A percentile compares a stretch with the other conserved stretches of the same genome.
phyloP scores from a whole-genome alignment of 441 rosid species.

The Kokia cookei region DNA sequence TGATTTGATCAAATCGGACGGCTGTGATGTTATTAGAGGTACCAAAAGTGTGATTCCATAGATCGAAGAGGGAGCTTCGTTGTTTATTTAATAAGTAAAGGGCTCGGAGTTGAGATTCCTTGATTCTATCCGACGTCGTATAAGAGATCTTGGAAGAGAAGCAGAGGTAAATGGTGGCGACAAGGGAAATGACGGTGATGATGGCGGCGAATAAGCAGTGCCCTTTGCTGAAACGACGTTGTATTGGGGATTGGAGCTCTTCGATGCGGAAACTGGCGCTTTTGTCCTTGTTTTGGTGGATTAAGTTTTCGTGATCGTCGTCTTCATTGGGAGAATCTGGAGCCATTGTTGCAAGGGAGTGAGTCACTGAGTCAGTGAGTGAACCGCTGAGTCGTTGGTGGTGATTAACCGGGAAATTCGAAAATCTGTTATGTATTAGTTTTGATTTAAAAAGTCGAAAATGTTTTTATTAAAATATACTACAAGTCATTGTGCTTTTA shows the following conservation, averaged over 20 bases:
- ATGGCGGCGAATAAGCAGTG: slow-evolving; percentile 40
- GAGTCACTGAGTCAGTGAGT: not conserved
- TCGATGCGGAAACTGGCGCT: slow-evolving; percentile 47
- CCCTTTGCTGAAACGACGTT: slow-evolving; percentile 33
- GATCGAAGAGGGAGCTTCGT: slow-evolving; percentile 35
- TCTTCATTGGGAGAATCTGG: slow-evolving; percentile 67
- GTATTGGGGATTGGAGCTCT: slow-evolving; percentile 28
- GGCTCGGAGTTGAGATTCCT: slow-evolving; percentile 65
- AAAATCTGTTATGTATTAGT: no score
- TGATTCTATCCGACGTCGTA: slow-evolving; percentile 39
- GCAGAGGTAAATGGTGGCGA: slow-evolving; percentile 35
- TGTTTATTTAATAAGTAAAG: slow-evolving; percentile 59
- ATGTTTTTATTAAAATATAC: no score
- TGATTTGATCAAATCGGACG: slow-evolving; percentile 26
- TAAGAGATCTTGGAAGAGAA: slow-evolving; percentile 36
- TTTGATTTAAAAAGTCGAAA: no score
- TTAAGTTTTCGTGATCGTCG: slow-evolving; percentile 54
- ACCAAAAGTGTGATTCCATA: slow-evolving; percentile 42
- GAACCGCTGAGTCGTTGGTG: not conserved
- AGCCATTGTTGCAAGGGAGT: slow-evolving; percentile 29
- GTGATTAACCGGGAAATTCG: no score
- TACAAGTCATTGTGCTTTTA: no score
- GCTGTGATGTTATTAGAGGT: slow-evolving; percentile 3
- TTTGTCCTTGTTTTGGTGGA: slow-evolving; percentile 60
- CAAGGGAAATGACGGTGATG: slow-evolving; percentile 34